Evolutionary conservation across 768 basidiomycete species (phyloP).

Genomic region (Nidula microcarpa): DNA sequence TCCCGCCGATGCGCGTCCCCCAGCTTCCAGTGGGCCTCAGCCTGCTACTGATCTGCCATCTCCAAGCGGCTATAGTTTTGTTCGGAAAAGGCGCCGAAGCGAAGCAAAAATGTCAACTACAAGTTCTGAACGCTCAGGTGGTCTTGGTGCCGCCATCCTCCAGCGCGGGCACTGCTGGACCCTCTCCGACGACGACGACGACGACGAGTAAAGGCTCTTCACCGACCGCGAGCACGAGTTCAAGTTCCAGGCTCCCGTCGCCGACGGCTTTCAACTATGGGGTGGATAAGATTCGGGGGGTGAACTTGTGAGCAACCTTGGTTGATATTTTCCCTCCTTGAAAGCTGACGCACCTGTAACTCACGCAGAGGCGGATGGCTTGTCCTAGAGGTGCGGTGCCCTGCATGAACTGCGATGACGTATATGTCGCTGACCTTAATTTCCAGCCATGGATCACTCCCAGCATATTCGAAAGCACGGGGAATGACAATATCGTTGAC

Average conservation of each 20-base stretch:
- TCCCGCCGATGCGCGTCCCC: not conserved
- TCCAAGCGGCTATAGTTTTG: not conserved
- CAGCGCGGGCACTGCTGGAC: not conserved
- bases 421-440: not conserved
- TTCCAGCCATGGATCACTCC: slow-evolving; percentile 76
- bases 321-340: not conserved
- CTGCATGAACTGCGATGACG: not conserved
- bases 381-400: slow-evolving; percentile 36
- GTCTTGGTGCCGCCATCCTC: slow-evolving; percentile 8
- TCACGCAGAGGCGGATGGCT: slow-evolving; percentile 58
- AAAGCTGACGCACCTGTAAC: slow-evolving; percentile 1
- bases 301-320: slow-evolving; percentile 51
- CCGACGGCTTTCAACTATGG: slow-evolving; percentile 4
- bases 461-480: slow-evolving; percentile 63
- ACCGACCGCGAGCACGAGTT: not conserved
- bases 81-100: not conserved
- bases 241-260: not conserved
- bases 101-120: slow-evolving; percentile 17
- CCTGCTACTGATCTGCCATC: not conserved
- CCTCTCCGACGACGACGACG: slow-evolving; percentile 1
- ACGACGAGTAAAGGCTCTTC: slow-evolving; percentile 5
- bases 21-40: not conserved
- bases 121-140: slow-evolving; percentile 10
- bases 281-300: slow-evolving; percentile 40
- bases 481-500: slow-evolving; percentile 52